A percentile compares a stretch with the other conserved stretches of the same genome.
These are phyloP conservation scores for Cladosporium oxysporum DNA, from an alignment of 2,329 filamentous ascomycete genomes.

Conservation along the genomic window DNA sequence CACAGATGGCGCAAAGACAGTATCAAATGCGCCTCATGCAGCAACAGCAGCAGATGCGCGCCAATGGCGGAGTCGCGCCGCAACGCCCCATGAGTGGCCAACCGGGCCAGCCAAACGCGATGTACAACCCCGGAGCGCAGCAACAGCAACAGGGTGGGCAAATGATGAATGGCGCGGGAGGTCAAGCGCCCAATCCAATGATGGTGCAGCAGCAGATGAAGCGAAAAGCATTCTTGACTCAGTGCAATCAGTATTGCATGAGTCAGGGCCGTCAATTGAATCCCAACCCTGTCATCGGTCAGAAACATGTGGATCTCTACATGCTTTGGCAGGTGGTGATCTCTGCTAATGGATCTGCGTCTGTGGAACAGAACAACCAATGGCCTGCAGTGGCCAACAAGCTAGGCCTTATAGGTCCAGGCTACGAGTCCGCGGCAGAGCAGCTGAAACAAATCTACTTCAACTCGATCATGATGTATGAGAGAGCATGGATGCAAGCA, in stretches of 20 bases:
- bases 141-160: constrained; percentile 23
- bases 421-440: constrained; percentile 63
- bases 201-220: constrained; percentile 32
- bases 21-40: constrained; percentile 85
- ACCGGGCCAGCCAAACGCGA: constrained; percentile 32
- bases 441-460: constrained; percentile 75
- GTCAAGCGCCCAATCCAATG: constrained; percentile 20
- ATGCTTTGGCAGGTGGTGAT: constrained; percentile 76
- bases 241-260: constrained; percentile 68
- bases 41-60: constrained; percentile 66
- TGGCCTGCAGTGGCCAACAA: constrained; percentile 71
- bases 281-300: constrained; percentile 69
- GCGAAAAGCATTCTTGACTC: constrained; percentile 57
- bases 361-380: constrained; percentile 66
- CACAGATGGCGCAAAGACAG: constrained; percentile 69
- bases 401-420: constrained; percentile 44
- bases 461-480: constrained; percentile 73
- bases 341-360: constrained; percentile 75
- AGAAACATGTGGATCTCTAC: constrained; percentile 72
- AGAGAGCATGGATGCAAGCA: constrained; percentile 64
- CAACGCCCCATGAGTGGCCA: constrained; percentile 31
- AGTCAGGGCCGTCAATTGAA: constrained; percentile 73
- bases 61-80: constrained; percentile 32
- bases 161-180: constrained; percentile 29
- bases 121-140: constrained; percentile 28